Evolutionary conservation across 257 asterid species (phyloP), one percentile per base, ranked within the genome.

Genomic region (Parsonsia alboflavescens): DNA sequence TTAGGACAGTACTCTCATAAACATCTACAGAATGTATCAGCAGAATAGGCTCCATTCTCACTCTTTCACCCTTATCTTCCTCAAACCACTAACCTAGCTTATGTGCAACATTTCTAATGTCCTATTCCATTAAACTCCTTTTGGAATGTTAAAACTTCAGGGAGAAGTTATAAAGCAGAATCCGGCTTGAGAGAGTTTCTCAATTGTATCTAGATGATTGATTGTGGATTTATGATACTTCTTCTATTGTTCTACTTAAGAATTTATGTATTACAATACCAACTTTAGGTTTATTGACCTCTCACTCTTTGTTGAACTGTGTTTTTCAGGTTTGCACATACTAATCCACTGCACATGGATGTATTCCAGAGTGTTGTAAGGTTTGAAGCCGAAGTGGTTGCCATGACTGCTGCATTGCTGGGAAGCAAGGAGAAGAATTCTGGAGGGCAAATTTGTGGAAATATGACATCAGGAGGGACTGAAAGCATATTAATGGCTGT

Each of bases 391-490:
- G 99, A 95, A 85, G 98, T 95, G 64, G 96, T 95, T 80, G 85
- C 89, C 24, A 95, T 95, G 98, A 89, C 98, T 28, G 99, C 98
- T 78, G 85, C 98, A 56, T 85, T 95, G 53, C 96, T 95, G 46
- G 99, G 99, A 59, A 88, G 97, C 65, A 90, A 87, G 79, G 98
- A 92, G 78, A 89, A 86, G 78, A 72, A 83, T 68, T 86, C 96
- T 39, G 98, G 97, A 61, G 96, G 97, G 76, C 84, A 90, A 83
- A 70, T 95, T 59, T 95, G 99, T 79, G 99, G 99, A 76, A 95
- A 95, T 80, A 95, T 95, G 99, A 95, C 98, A 48, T 95, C 99
- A 24, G 99, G 99, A 56, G 99, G 99, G 75, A 92, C 99, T 56
- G 99, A 95, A 78, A 95, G 99, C 84, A 95, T 95, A 86, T 75